Conservation (phyloP, 1,284 basidiomycete genomes). For the Rhizoctonia solani region DNA sequence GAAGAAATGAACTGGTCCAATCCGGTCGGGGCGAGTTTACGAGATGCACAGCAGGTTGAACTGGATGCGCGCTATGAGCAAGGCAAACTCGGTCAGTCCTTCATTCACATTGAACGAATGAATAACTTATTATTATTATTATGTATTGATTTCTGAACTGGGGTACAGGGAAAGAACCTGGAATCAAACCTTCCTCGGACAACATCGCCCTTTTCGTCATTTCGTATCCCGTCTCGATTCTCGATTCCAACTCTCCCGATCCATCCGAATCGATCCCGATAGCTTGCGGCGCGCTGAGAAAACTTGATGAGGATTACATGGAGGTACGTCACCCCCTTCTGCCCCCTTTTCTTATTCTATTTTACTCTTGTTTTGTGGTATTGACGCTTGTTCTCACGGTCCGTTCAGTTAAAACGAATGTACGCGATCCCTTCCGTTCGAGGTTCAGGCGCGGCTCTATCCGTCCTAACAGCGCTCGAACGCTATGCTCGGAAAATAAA, state of each 20-base stretch:
- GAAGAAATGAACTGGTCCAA: conserved; percentile 29
- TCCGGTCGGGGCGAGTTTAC: conserved; percentile 13
- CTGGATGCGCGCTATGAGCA: conserved; percentile 7
- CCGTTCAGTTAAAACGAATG: conserved; percentile 18
- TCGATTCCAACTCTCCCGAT: not conserved
- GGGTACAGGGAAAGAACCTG: conserved; percentile 12
- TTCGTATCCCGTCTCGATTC: conserved; percentile 13
- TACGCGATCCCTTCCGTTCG: conserved; percentile 22
- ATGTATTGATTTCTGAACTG: too few species aligned
- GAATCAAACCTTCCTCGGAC: conserved; percentile 23
- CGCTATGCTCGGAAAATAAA: conserved; percentile 6
- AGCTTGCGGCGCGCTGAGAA: conserved; percentile 9
- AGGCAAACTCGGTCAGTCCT: not conserved
- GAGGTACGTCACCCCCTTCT: conserved; percentile 7
- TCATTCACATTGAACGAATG: not conserved
- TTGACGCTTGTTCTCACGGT: too few species aligned
- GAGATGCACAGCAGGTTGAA: conserved; percentile 27
- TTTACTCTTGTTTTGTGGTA: too few species aligned
- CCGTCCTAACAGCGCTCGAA: conserved; percentile 12
- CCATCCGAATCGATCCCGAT: conserved; percentile 3
- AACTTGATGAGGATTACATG: conserved; percentile 28
- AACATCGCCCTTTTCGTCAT: conserved; percentile 28
- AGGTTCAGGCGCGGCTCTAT: conserved; percentile 14
- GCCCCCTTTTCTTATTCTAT: not conserved
- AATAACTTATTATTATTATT: too few species aligned